Percentiles rank a stretch among this genome's conserved stretches.
Conservation (phyloP, 495 filamentous ascomycete species). For the Penicillium cataractarum region DNA sequence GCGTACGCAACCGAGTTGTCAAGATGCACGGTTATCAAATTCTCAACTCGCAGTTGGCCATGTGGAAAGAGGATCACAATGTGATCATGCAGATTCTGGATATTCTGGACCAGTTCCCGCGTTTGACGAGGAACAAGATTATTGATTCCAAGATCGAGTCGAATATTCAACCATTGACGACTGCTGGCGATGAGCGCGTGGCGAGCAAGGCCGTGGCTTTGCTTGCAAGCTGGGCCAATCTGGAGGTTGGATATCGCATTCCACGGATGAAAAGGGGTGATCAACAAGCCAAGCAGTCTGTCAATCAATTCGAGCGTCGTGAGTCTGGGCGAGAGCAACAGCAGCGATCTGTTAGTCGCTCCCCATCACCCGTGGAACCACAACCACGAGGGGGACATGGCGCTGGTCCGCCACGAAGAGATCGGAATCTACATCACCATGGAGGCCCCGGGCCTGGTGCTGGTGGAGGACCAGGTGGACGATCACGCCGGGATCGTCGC, state of each 20-base stretch:
- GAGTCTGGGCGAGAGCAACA: constrained; percentile 65
- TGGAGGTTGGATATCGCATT: constrained; percentile 94
- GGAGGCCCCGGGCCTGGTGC: constrained; percentile 37
- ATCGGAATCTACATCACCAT: constrained; percentile 58
- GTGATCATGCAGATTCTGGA: constrained; percentile 87
- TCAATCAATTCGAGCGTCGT: constrained; percentile 70
- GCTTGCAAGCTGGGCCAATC: constrained; percentile 82
- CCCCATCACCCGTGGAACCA: constrained; percentile 56
- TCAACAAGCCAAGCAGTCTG: constrained; percentile 46
- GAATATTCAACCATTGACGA: constrained; percentile 70
- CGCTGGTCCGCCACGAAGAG: constrained; percentile 57
- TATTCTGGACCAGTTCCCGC: constrained; percentile 85
- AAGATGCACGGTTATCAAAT: constrained; percentile 98
- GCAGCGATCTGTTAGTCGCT: constrained; percentile 55
- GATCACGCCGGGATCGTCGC: constrained; percentile 51
- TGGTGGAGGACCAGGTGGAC: neutral
- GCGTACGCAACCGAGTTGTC: constrained; percentile 84
- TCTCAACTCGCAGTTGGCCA: constrained; percentile 78
- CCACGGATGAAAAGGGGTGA: constrained; percentile 77
- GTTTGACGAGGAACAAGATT: constrained; percentile 96
- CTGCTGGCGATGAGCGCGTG: constrained; percentile 73
- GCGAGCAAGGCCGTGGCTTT: constrained; percentile 69
- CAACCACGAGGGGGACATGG: constrained; percentile 48
- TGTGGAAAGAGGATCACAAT: constrained; percentile 86
- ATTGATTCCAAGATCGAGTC: constrained; percentile 93